Evolutionary conservation across 805 yeast species (phyloP).

Genomic region (Candida insectorum): DNA sequence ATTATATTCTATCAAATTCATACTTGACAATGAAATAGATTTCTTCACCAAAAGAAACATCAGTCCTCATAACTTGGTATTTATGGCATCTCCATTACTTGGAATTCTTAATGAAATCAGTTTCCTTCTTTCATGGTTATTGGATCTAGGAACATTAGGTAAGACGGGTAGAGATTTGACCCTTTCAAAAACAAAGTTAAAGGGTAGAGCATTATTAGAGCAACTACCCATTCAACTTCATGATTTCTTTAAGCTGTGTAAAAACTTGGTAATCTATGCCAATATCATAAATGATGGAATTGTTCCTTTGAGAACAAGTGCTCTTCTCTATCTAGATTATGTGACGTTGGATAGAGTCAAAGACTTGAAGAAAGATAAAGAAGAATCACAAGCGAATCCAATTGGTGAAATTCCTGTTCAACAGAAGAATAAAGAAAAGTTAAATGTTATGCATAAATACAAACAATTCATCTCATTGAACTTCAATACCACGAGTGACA

Average conservation of each 20-base stretch:
- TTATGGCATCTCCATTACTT: constrained; percentile 40
- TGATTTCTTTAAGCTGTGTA: constrained; percentile 24
- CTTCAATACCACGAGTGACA: constrained; percentile 10
- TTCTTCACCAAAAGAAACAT: constrained; percentile 27
- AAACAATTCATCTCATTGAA: constrained; percentile 17
- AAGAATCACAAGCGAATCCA: constrained; percentile 6
- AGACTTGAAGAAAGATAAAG: constrained; percentile 17
- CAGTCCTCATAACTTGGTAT: constrained; percentile 31
- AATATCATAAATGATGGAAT: constrained; percentile 46
- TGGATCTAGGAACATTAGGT: constrained; percentile 44
- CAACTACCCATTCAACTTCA: constrained; percentile 39
- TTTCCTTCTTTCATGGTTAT: constrained; percentile 35
- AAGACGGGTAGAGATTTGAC: constrained; percentile 45
- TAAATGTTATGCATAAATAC: constrained; percentile 9
- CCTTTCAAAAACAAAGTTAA: constrained; percentile 28
- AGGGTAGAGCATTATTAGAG: constrained; percentile 34
- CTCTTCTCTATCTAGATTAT: constrained; percentile 41
- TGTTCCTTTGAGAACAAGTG: constrained; percentile 43
- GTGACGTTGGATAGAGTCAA: constrained; percentile 39
- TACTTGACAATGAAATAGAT: constrained; percentile 23
- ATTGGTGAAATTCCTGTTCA: constrained; percentile 33
- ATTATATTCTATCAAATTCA: constrained; percentile 36
- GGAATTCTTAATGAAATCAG: constrained; percentile 42
- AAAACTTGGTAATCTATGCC: constrained; percentile 38
- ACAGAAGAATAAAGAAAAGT: constrained; percentile 3